Conservation (phyloP, 2,329 filamentous ascomycete species). For the Microthyrium microscopicum region DNA sequence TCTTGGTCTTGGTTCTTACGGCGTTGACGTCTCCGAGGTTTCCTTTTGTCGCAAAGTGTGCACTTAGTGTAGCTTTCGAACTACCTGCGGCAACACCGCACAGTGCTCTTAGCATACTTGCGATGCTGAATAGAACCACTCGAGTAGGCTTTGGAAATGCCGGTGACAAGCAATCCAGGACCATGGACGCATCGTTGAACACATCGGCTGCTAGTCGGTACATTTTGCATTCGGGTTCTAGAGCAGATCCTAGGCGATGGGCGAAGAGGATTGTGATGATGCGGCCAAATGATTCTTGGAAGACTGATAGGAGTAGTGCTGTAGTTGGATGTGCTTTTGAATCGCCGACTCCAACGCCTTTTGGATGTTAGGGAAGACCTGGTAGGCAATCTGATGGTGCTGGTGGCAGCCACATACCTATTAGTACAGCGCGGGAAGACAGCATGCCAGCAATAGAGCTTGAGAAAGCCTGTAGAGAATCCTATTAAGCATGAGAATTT, state of each 20-base stretch:
- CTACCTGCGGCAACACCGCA: conserved; percentile 85
- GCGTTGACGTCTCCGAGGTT: conserved; percentile 91
- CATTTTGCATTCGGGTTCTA: conserved; percentile 81
- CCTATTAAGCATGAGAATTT: conserved; percentile 28
- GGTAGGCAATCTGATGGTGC: not conserved
- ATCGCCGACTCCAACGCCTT: conserved; percentile 69
- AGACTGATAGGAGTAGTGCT: conserved; percentile 64
- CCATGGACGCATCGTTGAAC: conserved; percentile 73
- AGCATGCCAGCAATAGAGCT: conserved; percentile 67
- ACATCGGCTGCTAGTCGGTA: conserved; percentile 77
- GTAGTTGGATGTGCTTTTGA: conserved; percentile 61
- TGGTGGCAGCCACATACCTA: conserved; percentile 32
- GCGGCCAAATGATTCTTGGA: conserved; percentile 67
- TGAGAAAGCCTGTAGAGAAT: conserved; percentile 72
- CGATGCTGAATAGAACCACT: conserved; percentile 40
- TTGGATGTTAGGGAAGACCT: conserved; percentile 1
- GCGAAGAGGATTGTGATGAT: conserved; percentile 78
- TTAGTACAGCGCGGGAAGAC: conserved; percentile 65
- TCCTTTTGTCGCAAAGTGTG: conserved; percentile 75
- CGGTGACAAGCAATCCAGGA: conserved; percentile 72
- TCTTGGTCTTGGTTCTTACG: conserved; percentile 20
- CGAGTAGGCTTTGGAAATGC: conserved; percentile 44
- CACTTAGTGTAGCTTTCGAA: conserved; percentile 77
- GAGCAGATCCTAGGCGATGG: conserved; percentile 60
- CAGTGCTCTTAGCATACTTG: conserved; percentile 46